Base-by-base conservation (phyloP, 768 basidiomycete species). In the Russula olivacea region DNA sequence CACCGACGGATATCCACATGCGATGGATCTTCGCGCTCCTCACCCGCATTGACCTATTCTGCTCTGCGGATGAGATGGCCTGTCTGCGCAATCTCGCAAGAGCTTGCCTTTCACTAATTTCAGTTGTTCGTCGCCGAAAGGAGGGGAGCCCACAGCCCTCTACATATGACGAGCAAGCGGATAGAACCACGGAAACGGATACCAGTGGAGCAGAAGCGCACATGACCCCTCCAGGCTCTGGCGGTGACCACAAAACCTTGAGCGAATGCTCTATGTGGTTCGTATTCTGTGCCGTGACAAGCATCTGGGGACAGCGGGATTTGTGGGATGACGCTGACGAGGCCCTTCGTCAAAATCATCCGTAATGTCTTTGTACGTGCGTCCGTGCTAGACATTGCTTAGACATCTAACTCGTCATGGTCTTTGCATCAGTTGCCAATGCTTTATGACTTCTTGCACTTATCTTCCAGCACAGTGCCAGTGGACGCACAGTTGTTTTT, bases 1-100 rank as follows among this genome's bases (percentile, higher is more conserved):
- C 70, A 71, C 54, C 76, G 21, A 81, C 80, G 14, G 80, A 81
- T 67, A 74, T 77, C 40, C 88, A 92, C 69, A 82, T 83, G 19
- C 81, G 81, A 36, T 93, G 91, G 91, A 85, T 93, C 48, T 89
- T 93, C 72, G 79, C 80, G 19, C 78, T 93, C 48, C 78, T 94
- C 25, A 77, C 85, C 32, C 82, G 84, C 49, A 74, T 91, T 15
- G 89, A 91, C 55, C 83, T 85, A 43, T 76, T 81, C 47, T 74
- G 91, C 40, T 82, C 86, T 51, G 83, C 87, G 23, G 88, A 93
- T 63, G 90, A 92, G 66, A 87, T 86, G 76, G 85, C 80, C 70
- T 76, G 84, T n/a, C 73, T 93, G 59, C 88, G 91, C 14, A 86
- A 79, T 64, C 81, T 93, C 43, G 87, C 85, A 3, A 84, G 89